phyloP scores from a whole-genome alignment of 768 basidiomycete genomes.

The Neoboletus brunneissimus region DNA sequence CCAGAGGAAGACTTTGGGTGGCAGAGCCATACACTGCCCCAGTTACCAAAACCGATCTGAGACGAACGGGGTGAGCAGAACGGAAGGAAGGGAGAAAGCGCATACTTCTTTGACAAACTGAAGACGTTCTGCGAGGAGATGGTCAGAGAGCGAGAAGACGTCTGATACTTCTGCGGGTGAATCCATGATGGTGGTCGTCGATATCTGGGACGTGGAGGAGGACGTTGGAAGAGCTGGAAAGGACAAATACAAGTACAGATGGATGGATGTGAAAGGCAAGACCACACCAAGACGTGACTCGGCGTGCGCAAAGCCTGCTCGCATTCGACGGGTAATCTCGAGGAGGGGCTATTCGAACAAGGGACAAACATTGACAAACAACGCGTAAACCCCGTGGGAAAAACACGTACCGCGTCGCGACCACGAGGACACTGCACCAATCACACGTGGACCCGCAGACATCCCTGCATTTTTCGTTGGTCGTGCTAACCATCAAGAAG shows the following conservation, averaged over 20 bases:
- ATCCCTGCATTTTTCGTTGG: not conserved
- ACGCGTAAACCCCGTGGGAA: slow-evolving; percentile 31
- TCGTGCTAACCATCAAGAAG: too few species aligned
- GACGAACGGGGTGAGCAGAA: slow-evolving; percentile 2
- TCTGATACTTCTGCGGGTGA: slow-evolving; percentile 37
- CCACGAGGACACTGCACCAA: slow-evolving; percentile 15
- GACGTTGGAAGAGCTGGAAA: not conserved
- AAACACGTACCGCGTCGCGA: slow-evolving; percentile 18
- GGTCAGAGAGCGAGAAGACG: slow-evolving; percentile 74
- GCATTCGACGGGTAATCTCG: not conserved
- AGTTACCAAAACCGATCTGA: slow-evolving; percentile 90
- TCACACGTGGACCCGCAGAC: slow-evolving; percentile 9
- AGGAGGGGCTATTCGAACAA: slow-evolving; percentile 22
- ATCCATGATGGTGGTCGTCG: slow-evolving; percentile 22
- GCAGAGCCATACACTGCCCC: slow-evolving; percentile 89
- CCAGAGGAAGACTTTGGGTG: slow-evolving; percentile 50
- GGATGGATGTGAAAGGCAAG: not conserved
- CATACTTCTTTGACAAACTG: slow-evolving; percentile 74
- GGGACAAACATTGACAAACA: slow-evolving; percentile 26
- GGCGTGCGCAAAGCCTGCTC: slow-evolving; percentile 1
- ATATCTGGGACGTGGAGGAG: not conserved
- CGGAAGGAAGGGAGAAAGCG: not conserved
- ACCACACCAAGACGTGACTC: not conserved
- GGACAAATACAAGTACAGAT: slow-evolving; percentile 26
- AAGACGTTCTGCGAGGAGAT: slow-evolving; percentile 64